A percentile compares a stretch with the other conserved stretches of the same genome.
phyloP scores from a whole-genome alignment of 257 asterid species.

The Lantana camara region DNA sequence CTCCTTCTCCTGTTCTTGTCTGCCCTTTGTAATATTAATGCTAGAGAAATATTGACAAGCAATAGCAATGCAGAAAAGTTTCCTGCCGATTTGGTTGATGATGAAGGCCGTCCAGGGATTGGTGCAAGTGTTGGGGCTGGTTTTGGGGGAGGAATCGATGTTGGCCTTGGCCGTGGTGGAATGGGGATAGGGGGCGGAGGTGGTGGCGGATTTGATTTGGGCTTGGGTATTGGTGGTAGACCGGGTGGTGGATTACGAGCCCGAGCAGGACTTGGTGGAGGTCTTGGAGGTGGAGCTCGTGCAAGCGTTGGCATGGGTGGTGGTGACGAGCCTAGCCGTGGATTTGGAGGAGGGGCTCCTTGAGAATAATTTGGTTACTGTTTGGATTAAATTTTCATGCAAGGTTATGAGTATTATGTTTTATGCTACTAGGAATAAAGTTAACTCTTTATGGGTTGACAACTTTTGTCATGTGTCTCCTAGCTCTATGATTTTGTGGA shows the following conservation, averaged over 20 bases:
- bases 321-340: background rate
- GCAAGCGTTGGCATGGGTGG: no score
- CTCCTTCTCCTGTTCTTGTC: constrained; percentile 20
- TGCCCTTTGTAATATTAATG: constrained; percentile 18
- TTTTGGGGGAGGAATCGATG: constrained; percentile 36
- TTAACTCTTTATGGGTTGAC: background rate
- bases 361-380: background rate
- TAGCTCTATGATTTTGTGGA: no score
- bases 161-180: constrained; percentile 32
- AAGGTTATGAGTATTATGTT: background rate
- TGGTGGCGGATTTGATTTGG: constrained; percentile 33
- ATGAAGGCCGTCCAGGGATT: constrained; percentile 22
- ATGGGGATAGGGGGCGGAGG: constrained; percentile 36
- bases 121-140: constrained; percentile 35
- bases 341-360: constrained; percentile 6
- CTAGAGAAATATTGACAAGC: constrained; percentile 19
- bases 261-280: constrained; percentile 25
- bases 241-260: constrained; percentile 23
- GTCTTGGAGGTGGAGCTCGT: no score
- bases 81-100: constrained; percentile 4
- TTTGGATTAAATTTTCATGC: background rate
- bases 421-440: background rate
- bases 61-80: background rate
- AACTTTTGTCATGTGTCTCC: no score
- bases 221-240: constrained; percentile 34